Evolutionary conservation across 495 filamentous ascomycete genomes (phyloP).

Genomic region (Trypethelium eluteriae): DNA sequence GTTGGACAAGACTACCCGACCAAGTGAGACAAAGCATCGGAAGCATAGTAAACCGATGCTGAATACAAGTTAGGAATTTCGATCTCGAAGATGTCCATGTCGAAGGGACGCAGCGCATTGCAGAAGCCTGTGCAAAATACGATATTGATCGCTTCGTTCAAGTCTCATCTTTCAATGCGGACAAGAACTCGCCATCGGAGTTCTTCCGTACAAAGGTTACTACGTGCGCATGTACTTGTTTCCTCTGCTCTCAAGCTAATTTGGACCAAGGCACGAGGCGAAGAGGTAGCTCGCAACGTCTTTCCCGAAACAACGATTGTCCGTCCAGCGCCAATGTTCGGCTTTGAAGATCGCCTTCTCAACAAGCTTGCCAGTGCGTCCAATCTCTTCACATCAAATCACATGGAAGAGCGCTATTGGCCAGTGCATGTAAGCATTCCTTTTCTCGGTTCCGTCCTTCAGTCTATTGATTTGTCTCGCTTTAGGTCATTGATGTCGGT

Average conservation of each 20-base stretch:
- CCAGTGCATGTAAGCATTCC: slow-evolving; percentile 49
- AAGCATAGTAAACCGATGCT: background rate
- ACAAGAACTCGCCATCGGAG: slow-evolving; percentile 69
- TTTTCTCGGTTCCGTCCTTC: slow-evolving; percentile 18
- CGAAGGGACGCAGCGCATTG: slow-evolving; percentile 90
- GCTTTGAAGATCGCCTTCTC: slow-evolving; percentile 87
- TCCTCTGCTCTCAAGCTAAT: background rate
- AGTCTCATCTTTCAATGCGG: slow-evolving; percentile 89
- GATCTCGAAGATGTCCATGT: slow-evolving; percentile 85
- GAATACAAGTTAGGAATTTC: slow-evolving; percentile 66
- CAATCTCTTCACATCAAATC: slow-evolving; percentile 82
- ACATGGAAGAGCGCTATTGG: slow-evolving; percentile 84
- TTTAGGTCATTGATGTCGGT: slow-evolving; percentile 69
- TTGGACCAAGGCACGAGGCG: slow-evolving; percentile 55
- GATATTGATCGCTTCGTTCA: slow-evolving; percentile 96
- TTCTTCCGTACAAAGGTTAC: slow-evolving; percentile 83
- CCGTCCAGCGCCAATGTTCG: slow-evolving; percentile 86
- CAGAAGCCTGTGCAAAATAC: slow-evolving; percentile 94
- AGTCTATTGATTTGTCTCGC: slow-evolving; percentile 38
- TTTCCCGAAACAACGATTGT: slow-evolving; percentile 99
- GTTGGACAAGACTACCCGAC: slow-evolving; percentile 90
- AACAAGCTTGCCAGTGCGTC: slow-evolving; percentile 68
- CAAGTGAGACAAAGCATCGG: slow-evolving; percentile 53
- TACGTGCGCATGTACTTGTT: background rate
- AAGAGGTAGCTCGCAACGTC: slow-evolving; percentile 76